Percentiles rank a stretch among this genome's conserved stretches.
These are phyloP conservation scores for Dittrichia graveolens DNA, from an alignment of 129 eudicot species.

Conservation along the genomic window DNA sequence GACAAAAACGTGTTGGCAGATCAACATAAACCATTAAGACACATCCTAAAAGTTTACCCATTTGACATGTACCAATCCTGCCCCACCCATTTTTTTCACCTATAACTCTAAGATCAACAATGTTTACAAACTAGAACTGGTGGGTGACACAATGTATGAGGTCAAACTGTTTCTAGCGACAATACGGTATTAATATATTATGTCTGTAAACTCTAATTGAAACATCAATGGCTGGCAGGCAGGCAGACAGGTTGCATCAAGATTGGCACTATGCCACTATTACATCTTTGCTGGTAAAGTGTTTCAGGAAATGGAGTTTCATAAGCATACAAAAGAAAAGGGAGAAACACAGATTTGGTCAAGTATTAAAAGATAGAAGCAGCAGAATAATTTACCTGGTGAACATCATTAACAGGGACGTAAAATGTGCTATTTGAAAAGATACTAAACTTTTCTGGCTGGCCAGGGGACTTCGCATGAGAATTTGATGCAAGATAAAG, in stretches of 20 bases:
- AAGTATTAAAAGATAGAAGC: not conserved
- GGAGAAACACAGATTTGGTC: not conserved
- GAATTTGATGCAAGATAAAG: slow-evolving; percentile 69
- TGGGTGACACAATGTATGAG: not conserved
- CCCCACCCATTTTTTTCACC: too few species aligned
- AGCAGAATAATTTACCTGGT: slow-evolving; percentile 59
- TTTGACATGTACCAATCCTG: too few species aligned
- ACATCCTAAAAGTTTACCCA: too few species aligned
- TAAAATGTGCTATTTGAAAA: slow-evolving; percentile 76
- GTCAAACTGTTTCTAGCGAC: not conserved
- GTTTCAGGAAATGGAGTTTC: slow-evolving; percentile 6
- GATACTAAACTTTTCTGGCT: slow-evolving; percentile 58
- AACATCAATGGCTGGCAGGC: too few species aligned
- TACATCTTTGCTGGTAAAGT: not conserved
- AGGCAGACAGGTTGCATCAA: slow-evolving; percentile 4
- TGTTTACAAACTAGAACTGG: not conserved
- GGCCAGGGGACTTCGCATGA: slow-evolving; percentile 70
- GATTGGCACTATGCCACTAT: not conserved
- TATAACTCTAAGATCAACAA: too few species aligned
- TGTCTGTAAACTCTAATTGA: too few species aligned
- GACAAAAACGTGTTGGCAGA: too few species aligned
- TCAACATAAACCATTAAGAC: too few species aligned
- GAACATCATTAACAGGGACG: slow-evolving; percentile 86
- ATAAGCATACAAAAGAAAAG: not conserved
- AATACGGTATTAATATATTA: too few species aligned